Evolutionary conservation across 768 basidiomycete genomes (phyloP), one percentile per base, ranked within the genome.

Genomic region (Pleurotus ostreatus): DNA sequence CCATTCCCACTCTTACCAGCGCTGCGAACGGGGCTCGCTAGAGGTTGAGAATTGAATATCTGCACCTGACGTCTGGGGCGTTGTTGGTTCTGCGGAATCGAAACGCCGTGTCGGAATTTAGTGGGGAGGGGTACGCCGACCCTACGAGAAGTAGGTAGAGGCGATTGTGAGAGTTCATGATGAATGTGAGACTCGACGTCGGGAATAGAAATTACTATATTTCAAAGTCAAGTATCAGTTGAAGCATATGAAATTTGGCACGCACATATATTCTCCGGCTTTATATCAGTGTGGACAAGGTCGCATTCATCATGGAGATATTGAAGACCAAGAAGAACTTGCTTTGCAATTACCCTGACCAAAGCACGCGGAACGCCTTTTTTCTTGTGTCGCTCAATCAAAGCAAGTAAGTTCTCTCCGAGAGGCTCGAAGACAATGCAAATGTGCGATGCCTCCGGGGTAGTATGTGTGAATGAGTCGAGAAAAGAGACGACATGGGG

Each of bases 201-300:
- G n/a, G 88, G 89, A 60, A 92, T 89, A 51, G 86, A 83, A 60
- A 92, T 88, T 70, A 92, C 89, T 92, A 48, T 5, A 30, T 39
- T 37, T 30, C 40, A 9, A 55, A 41, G 16, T 25, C 15, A 30
- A 37, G 46, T 34, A 9, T n/a, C 15, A 43, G 25, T 16, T n/a
- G 25, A 23, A 15, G 52, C 12, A 25, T 71, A 39, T 20, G 57
- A 62, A 55, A 66, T 55, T 2, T 57, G 62, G 62, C 11, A 78
- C 92, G 77, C 66, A 95, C 94, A 75, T 58, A 97, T 93, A 67
- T 97, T 97, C 78, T 97, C 94, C 55, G 94, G 94, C 71, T 97
- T 95, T 57, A 95, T 88, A 62, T 92, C 89, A 18, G 94, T 97
- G 66, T 97, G 94, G 23, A 95, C 92, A 40, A 96, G 81, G 65